These are phyloP conservation scores for Pseudogymnoascus sp. DNA, from an alignment of 2,329 filamentous ascomycete species.

Conservation along the genomic window DNA sequence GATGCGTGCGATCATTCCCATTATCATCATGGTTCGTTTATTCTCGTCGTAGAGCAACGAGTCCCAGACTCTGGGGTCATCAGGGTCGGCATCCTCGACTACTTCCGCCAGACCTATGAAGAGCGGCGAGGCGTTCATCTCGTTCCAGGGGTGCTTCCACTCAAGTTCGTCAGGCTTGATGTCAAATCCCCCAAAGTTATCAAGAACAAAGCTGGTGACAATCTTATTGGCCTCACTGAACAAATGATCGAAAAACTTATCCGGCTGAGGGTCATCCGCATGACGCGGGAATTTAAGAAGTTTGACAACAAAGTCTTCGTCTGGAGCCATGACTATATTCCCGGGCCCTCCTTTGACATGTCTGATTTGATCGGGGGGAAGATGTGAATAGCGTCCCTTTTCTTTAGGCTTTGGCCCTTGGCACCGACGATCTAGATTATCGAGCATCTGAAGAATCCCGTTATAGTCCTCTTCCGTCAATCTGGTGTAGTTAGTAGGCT, in stretches of 20 bases:
- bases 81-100: neutral
- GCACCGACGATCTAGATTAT: neutral
- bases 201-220: neutral
- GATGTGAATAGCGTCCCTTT: neutral
- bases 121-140: neutral
- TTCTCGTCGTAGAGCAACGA: neutral
- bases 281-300: neutral
- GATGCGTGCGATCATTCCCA: neutral
- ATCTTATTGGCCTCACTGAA: neutral
- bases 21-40: neutral
- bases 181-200: neutral
- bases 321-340: neutral
- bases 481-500: neutral
- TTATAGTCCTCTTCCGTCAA: neutral
- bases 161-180: neutral
- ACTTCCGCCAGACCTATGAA: neutral
- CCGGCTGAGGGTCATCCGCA: neutral
- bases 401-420: neutral
- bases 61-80: neutral
- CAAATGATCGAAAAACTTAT: neutral
- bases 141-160: neutral
- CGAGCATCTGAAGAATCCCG: neutral
- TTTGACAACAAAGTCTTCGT: neutral
- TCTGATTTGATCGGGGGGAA: neutral
- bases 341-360: neutral